A percentile compares a stretch with the other conserved stretches of the same genome.
phyloP scores from a whole-genome alignment of 108 stramenopile species.

The Schizochytrium sp. region DNA sequence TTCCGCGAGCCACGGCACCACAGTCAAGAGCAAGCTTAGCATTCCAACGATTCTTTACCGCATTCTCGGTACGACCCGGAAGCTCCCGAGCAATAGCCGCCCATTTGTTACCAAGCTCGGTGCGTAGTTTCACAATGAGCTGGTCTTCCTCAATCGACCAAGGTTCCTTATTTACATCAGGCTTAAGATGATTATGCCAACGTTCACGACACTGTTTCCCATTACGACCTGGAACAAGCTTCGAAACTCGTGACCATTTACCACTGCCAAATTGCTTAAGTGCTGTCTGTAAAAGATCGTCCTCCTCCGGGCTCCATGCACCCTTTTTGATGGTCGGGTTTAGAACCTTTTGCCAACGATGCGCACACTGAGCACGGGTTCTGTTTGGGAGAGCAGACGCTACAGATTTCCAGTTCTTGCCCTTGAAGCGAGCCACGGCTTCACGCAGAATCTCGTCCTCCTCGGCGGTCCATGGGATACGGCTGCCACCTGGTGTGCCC shows the following conservation, averaged over 20 bases:
- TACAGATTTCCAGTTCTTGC: constrained; percentile 91
- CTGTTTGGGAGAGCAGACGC: constrained; percentile 82
- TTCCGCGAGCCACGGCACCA: constrained; percentile 18
- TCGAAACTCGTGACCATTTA: constrained; percentile 65
- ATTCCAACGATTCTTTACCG: constrained; percentile 70
- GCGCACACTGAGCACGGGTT: constrained; percentile 67
- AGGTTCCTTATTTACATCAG: constrained; percentile 65
- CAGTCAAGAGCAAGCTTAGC: constrained; percentile 59
- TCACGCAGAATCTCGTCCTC: constrained; percentile 81
- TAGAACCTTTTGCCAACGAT: constrained; percentile 70
- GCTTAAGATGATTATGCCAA: constrained; percentile 71
- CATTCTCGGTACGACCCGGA: constrained; percentile 65
- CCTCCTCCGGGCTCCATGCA: constrained; percentile 65
- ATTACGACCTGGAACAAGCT: constrained; percentile 65
- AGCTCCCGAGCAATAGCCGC: constrained; percentile 63
- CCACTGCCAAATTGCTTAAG: constrained; percentile 47
- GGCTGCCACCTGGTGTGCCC: constrained; percentile 17
- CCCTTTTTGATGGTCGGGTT: constrained; percentile 68
- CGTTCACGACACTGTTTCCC: constrained; percentile 75
- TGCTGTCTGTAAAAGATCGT: constrained; percentile 51
- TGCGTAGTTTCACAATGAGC: constrained; percentile 61
- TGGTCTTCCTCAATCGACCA: constrained; percentile 71
- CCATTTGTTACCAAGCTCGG: constrained; percentile 69
- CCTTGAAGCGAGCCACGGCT: constrained; percentile 73
- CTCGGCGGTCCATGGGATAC: constrained; percentile 76